Evolutionary conservation across 1,284 basidiomycete genomes (phyloP).

Genomic region (Phenoliferia sp.): DNA sequence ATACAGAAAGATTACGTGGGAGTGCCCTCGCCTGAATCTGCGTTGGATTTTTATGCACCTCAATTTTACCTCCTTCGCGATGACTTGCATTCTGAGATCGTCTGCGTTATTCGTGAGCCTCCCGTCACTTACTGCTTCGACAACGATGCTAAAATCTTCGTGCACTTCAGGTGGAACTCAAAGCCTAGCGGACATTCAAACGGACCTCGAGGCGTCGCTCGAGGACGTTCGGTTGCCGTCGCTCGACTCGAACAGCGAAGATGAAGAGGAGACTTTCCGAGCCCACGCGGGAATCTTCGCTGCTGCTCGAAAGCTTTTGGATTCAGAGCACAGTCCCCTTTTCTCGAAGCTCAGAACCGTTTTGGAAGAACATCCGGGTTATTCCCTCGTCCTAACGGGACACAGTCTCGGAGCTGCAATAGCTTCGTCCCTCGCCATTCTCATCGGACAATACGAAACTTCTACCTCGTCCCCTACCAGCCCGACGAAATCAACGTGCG

Average conservation of each 20-base stretch:
- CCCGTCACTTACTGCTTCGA: background rate
- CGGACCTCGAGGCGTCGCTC: slow-evolving; percentile 27
- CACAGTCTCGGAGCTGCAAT: slow-evolving; percentile 29
- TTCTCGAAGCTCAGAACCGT: slow-evolving; percentile 13
- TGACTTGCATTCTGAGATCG: slow-evolving; percentile 18
- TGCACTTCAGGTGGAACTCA: slow-evolving; percentile 3
- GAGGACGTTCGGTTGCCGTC: slow-evolving; percentile 7
- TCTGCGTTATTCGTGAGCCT: slow-evolving; percentile 19
- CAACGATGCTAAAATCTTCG: background rate
- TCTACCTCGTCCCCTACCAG: background rate
- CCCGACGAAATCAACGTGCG: background rate
- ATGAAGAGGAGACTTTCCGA: slow-evolving; percentile 2
- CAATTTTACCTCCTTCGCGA: slow-evolving; percentile 28
- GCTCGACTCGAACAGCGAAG: background rate
- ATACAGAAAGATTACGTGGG: slow-evolving; percentile 18
- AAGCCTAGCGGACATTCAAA: slow-evolving; percentile 3
- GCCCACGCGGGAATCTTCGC: slow-evolving; percentile 25
- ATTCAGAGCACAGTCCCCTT: slow-evolving; percentile 6
- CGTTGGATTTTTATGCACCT: slow-evolving; percentile 16
- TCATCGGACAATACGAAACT: slow-evolving; percentile 13
- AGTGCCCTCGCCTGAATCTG: background rate
- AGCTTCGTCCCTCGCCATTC: slow-evolving; percentile 20
- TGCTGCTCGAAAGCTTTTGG: slow-evolving; percentile 20
- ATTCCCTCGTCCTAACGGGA: slow-evolving; percentile 26
- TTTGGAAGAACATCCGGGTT: slow-evolving; percentile 17